Evolutionary conservation across 2,329 filamentous ascomycete genomes (phyloP).

Genomic region (Penicillium hesseltinei): DNA sequence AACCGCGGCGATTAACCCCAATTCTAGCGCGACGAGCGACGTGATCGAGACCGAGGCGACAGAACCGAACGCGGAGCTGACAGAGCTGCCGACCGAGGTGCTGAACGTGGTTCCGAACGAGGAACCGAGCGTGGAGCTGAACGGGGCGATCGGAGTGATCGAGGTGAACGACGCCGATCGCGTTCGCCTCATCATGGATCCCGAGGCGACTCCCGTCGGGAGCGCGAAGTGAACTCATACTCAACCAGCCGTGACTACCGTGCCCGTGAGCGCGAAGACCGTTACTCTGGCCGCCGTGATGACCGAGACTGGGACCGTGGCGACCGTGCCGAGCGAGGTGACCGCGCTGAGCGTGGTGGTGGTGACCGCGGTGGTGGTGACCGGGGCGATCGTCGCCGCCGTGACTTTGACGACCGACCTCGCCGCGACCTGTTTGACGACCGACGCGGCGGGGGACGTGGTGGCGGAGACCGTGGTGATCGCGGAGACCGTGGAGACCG

Average conservation of each 20-base stretch:
- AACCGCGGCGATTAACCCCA: conserved; percentile 20
- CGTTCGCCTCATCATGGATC: conserved; percentile 78
- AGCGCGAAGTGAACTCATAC: conserved; percentile 79
- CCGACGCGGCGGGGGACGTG: conserved; percentile 42
- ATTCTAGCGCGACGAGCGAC: conserved; percentile 47
- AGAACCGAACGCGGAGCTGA: conserved; percentile 43
- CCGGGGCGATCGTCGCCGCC: conserved; percentile 55
- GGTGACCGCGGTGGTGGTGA: conserved; percentile 42
- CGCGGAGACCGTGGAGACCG: conserved; percentile 10
- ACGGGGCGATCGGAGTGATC: conserved; percentile 40
- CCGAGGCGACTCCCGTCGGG: conserved; percentile 61
- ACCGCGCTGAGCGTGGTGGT: conserved; percentile 14
- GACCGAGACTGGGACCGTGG: conserved; percentile 67
- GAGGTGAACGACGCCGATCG: conserved; percentile 71
- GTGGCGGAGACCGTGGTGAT: conserved; percentile 38
- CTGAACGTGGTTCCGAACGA: conserved; percentile 45
- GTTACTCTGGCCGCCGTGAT: conserved; percentile 71
- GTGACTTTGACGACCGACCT: conserved; percentile 63
- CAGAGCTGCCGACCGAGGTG: conserved; percentile 49
- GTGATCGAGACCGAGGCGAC: conserved; percentile 42
- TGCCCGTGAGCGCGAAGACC: conserved; percentile 88
- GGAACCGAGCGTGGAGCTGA: conserved; percentile 45
- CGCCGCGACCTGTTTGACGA: conserved; percentile 63
- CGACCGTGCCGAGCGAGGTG: conserved; percentile 19
- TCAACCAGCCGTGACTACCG: conserved; percentile 90